These are phyloP conservation scores for Tricholoma saponaceum DNA, from an alignment of 768 basidiomycete genomes.

Conservation along the genomic window DNA sequence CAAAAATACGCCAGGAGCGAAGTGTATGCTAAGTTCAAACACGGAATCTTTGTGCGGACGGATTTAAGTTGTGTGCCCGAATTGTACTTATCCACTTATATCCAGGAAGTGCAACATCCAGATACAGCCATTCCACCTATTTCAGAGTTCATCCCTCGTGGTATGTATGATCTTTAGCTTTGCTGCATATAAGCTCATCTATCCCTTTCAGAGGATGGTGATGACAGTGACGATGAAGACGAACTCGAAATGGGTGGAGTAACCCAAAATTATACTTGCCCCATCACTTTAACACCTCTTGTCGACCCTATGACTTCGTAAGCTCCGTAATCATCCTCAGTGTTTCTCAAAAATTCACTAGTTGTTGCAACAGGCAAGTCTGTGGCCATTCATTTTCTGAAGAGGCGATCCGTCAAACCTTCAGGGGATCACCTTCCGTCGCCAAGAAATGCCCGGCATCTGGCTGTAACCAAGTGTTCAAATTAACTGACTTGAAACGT, in stretches of 20 bases:
- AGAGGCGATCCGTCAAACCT: conserved; percentile 62
- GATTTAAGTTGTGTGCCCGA: not conserved
- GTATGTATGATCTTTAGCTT: conserved; percentile 28
- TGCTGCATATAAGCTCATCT: not conserved
- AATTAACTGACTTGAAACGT: conserved; percentile 41
- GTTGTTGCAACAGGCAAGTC: conserved; percentile 36
- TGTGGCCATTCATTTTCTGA: conserved; percentile 86
- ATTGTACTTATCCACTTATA: not conserved
- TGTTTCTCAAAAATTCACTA: conserved; percentile 1
- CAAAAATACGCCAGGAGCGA: conserved; percentile 73
- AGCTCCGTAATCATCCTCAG: conserved; percentile 21
- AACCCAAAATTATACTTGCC: conserved; percentile 81
- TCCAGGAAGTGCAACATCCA: conserved; percentile 64
- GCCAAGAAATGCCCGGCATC: conserved; percentile 62
- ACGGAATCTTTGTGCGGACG: conserved; percentile 55
- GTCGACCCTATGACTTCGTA: conserved; percentile 82
- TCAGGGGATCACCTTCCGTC: conserved; percentile 31
- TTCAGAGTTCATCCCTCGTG: conserved; percentile 66
- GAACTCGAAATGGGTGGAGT: conserved; percentile 87
- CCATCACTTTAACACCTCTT: conserved; percentile 64
- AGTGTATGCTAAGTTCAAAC: conserved; percentile 58
- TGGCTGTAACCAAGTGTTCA: conserved; percentile 64
- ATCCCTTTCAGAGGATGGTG: conserved; percentile 62
- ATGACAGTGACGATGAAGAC: conserved; percentile 80
- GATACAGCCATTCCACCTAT: conserved; percentile 73